phyloP scores from a whole-genome alignment of 352 stramenopile species.

The Phytophthora fragariaefolia region DNA sequence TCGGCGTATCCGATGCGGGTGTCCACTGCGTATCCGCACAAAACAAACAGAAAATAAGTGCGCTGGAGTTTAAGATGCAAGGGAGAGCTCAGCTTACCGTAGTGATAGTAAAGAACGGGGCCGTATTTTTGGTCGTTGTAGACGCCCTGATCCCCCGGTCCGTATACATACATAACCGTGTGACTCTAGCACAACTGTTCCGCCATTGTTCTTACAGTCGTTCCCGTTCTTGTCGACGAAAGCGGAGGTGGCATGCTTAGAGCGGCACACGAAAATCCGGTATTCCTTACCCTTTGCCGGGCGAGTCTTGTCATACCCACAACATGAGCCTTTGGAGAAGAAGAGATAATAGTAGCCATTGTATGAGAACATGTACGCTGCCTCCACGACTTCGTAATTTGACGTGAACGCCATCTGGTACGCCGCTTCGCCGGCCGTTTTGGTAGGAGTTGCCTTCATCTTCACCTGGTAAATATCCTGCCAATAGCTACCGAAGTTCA shows the following conservation, averaged over 20 bases:
- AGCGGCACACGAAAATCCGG: constrained; percentile 55
- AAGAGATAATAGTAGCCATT: constrained; percentile 57
- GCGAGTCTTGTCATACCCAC: constrained; percentile 35
- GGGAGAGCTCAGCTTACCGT: constrained; percentile 36
- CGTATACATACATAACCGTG: constrained; percentile 57
- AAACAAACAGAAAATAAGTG: too few species aligned
- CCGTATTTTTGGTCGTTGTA: constrained; percentile 51
- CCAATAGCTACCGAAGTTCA: constrained; percentile 63
- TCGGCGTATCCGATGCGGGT: constrained; percentile 46
- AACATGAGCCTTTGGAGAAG: constrained; percentile 52
- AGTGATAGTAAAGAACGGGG: constrained; percentile 62
- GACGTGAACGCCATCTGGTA: constrained; percentile 40
- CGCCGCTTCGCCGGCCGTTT: constrained; percentile 17
- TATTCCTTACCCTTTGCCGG: constrained; percentile 54
- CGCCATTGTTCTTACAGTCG: constrained; percentile 49
- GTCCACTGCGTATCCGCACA: constrained; percentile 41
- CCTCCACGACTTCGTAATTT: constrained; percentile 27
- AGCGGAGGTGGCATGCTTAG: constrained; percentile 39
- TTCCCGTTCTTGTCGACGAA: constrained; percentile 50
- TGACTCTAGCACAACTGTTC: constrained; percentile 50
- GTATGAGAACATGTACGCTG: constrained; percentile 45
- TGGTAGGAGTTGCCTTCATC: constrained; percentile 34
- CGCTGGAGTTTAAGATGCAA: too few species aligned
- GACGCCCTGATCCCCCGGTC: constrained; percentile 53
- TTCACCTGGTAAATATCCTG: constrained; percentile 42